Base-by-base conservation (phyloP, 768 basidiomycete genomes). In the Trametes cubensis region DNA sequence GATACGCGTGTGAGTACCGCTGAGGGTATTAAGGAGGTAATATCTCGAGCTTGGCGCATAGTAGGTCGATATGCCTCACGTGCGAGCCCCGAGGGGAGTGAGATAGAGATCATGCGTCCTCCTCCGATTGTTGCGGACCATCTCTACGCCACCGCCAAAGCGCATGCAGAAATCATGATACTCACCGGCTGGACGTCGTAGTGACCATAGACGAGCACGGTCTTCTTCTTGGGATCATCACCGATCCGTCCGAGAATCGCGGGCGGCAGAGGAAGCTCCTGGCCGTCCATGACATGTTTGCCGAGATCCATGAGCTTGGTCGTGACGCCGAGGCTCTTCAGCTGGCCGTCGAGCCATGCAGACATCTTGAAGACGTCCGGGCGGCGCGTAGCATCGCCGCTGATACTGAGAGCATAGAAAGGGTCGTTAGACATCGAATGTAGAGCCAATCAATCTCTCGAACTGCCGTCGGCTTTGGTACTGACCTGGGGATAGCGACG, bases 161-260 rank as follows among this genome's bases (percentile, higher is more conserved):
- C n/a, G n/a, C n/a, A n/a, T 5, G 39, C 23, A 1, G 6, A 23
- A 23, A 8, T 7, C 2, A 3, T 6, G 3, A 4, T 3, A 75
- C 85, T 53, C 62, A 92, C 91, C 10, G 95, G 95, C 69, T 97
- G 95, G 7, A 97, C 95, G 71, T 97, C 95, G 70, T 93, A 96
- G 74, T 98, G 95, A 2, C 94, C 95, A 71, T 98, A 98, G 34
- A 98, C 77, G 28, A 96, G 82, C 38, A 98, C 86, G 0, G 95
- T 98, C 83, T 92, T 95, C 86, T 98, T 98, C 70, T 78, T 84
- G 15, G 85, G 86, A 74, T 97, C 93, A 40, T 86, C 80, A 3
- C 96, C 96, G 64, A 94, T 79, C 66, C 79, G 80, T 0, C 90
- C 95, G 41, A 98, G 81, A 71, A 97, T 85, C 6, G 85, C 90